Conservation (phyloP, 1,284 basidiomycete species). For the Rugosomyces carneus region DNA sequence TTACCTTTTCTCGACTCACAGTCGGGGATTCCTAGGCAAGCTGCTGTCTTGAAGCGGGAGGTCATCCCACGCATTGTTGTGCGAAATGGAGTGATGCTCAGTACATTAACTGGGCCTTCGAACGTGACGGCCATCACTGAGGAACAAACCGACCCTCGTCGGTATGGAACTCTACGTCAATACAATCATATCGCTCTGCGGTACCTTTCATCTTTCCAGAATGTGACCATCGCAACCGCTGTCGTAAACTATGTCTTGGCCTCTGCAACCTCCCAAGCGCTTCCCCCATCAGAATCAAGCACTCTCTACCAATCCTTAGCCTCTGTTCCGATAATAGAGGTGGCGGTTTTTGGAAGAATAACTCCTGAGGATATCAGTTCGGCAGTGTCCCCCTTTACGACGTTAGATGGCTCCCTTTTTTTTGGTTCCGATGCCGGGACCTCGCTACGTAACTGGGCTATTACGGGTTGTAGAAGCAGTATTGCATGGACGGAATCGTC, state of each 20-base stretch:
- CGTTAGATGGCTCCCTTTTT: slow-evolving; percentile 45
- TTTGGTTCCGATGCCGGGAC: slow-evolving; percentile 49
- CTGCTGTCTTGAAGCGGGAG: slow-evolving; percentile 38
- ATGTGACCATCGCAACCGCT: slow-evolving; percentile 38
- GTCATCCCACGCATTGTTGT: slow-evolving; percentile 42
- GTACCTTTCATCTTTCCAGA: slow-evolving; percentile 49
- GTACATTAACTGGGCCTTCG: slow-evolving; percentile 33
- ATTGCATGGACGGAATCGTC: slow-evolving; percentile 50
- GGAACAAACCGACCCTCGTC: slow-evolving; percentile 40
- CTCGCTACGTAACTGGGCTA: slow-evolving; percentile 48
- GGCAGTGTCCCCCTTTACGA: slow-evolving; percentile 48
- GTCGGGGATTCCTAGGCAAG: slow-evolving; percentile 40
- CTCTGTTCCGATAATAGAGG: slow-evolving; percentile 49
- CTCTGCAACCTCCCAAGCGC: slow-evolving; percentile 22
- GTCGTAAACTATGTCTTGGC: slow-evolving; percentile 44
- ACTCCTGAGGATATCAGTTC: slow-evolving; percentile 39
- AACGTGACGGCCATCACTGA: slow-evolving; percentile 25
- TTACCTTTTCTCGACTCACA: slow-evolving; percentile 47
- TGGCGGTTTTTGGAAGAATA: slow-evolving; percentile 55
- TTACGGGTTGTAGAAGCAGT: slow-evolving; percentile 31
- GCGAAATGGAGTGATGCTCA: slow-evolving; percentile 44
- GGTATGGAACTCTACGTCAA: slow-evolving; percentile 48
- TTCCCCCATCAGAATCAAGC: slow-evolving; percentile 39
- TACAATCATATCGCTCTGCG: slow-evolving; percentile 52
- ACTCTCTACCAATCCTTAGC: slow-evolving; percentile 34